A percentile compares a stretch with the other conserved stretches of the same genome.
These are phyloP conservation scores for Hemileia vastatrix DNA, from an alignment of 1,284 basidiomycete species.

Conservation along the genomic window DNA sequence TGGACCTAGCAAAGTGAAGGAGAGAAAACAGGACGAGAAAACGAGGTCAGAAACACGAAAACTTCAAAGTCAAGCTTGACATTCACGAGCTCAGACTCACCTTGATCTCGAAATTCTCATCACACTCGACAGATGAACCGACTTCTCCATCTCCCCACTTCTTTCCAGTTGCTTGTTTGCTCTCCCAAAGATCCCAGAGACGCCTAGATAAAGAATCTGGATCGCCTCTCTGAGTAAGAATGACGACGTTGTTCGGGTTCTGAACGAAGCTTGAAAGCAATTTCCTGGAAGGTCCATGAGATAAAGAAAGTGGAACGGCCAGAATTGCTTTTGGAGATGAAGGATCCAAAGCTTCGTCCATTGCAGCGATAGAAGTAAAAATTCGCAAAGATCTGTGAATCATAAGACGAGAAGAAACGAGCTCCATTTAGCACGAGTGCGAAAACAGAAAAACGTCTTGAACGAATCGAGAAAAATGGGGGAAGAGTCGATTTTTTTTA, in stretches of 20 bases:
- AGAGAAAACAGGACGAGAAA: background rate
- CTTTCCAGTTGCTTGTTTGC: conserved; percentile 61
- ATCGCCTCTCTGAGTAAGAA: conserved; percentile 70
- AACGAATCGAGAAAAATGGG: background rate
- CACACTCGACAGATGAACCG: conserved; percentile 48
- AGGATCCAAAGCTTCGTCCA: conserved; percentile 66
- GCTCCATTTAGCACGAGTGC: background rate
- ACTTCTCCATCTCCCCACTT: conserved; percentile 76
- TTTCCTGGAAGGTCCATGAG: conserved; percentile 77
- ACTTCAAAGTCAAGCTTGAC: too few species aligned
- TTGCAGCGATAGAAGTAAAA: conserved; percentile 68
- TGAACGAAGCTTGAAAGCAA: conserved; percentile 76
- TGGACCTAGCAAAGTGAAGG: background rate
- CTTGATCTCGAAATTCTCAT: too few species aligned
- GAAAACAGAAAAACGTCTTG: conserved; percentile 3
- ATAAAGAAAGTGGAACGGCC: conserved; percentile 80
- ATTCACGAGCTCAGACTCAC: too few species aligned
- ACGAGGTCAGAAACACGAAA: too few species aligned
- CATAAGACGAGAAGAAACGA: conserved; percentile 27
- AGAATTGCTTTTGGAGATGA: conserved; percentile 85
- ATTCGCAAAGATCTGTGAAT: conserved; percentile 83
- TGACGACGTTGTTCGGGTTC: conserved; percentile 67
- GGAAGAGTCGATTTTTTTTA: background rate
- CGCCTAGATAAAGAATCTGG: conserved; percentile 66
- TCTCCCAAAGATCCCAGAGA: conserved; percentile 79